Base-by-base conservation (phyloP, 257 asterid species). In the Solanum ahanhuiri region DNA sequence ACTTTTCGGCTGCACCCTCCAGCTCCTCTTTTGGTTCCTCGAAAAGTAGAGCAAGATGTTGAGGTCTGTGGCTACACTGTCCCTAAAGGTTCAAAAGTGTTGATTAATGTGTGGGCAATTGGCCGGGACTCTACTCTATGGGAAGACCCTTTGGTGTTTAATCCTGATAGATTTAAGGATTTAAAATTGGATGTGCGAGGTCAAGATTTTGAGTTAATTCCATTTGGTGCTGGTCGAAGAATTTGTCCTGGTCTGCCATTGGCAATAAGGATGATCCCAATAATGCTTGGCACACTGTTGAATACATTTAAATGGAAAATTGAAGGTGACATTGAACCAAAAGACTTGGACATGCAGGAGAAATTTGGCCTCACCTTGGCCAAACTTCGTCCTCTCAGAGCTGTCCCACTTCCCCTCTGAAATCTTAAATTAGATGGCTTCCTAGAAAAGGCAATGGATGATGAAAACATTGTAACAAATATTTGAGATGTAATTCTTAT, bases 211-310 rank as follows among this genome's bases (percentile, higher is more conserved):
- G 86, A 35, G 81, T 85, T 82, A 23, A 86, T 82, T 69, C 48
- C 86, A 82, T 86, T 86, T 51, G 88, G 66, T 34, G 39, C 34
- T 17, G 83, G 88, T 23, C 1, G 88, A 41, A 86, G 86, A 69
- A 63, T 82, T 37, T 87, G 88, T 12, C 88, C 76, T 2, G 88
- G 83, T 31, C 5, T 87, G 14, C 86, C 83, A 12, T 48, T 87
- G 83, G 76, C 76, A 12, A 67, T 45, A 34, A 30, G 83, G 33
- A 86, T 69, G 86, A 34, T 82, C 10, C 88, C 70, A 2, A 3
- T 87, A 23, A 69, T 87, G 88, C n/a, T 69, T 31, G 88, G 83
- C 30, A 63, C 86, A 7, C 25, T 69, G 23, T 34, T 69, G 39
- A 70, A 87, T 73, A 39, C 82, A 35, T 87, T 82, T 35, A 41